These are phyloP conservation scores for Blattamonas nauphoetae DNA, from an alignment of 78 protist species.

Conservation along the genomic window DNA sequence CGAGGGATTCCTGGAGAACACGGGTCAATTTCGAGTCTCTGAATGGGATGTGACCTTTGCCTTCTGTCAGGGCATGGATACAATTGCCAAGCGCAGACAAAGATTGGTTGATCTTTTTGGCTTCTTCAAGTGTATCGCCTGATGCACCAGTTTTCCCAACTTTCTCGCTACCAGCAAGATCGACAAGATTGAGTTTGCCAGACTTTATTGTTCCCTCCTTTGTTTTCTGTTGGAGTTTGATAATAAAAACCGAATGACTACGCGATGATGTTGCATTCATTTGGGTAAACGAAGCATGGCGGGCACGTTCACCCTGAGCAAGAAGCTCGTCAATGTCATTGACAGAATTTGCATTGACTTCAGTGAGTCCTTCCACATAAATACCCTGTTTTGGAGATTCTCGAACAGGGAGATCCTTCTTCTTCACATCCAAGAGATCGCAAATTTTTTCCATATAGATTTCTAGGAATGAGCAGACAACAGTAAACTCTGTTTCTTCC, in stretches of 20 bases:
- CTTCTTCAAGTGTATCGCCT: slow-evolving; percentile 2
- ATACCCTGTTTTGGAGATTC: slow-evolving; percentile 15
- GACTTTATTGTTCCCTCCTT: not conserved
- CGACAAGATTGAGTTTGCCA: slow-evolving; percentile 13
- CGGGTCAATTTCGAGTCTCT: slow-evolving; percentile 34
- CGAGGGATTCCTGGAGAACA: slow-evolving; percentile 34
- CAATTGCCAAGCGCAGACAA: slow-evolving; percentile 27
- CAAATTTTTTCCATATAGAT: slow-evolving; percentile 26
- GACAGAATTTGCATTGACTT: not conserved
- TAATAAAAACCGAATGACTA: not conserved
- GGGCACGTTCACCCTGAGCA: not conserved
- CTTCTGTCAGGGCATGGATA: slow-evolving; percentile 30
- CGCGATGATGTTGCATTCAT: slow-evolving; percentile 4
- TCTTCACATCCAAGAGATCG: slow-evolving; percentile 19
- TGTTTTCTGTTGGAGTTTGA: not conserved
- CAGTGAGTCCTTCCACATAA: slow-evolving; percentile 16
- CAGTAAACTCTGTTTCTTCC: slow-evolving; percentile 12
- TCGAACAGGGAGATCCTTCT: not conserved
- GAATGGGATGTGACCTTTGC: slow-evolving; percentile 15
- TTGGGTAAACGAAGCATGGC: slow-evolving; percentile 4
- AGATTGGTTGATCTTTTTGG: slow-evolving; percentile 27
- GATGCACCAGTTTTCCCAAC: not conserved
- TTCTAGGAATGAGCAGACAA: slow-evolving; percentile 24
- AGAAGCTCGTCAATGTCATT: not conserved
- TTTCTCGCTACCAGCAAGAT: slow-evolving; percentile 12